These are phyloP conservation scores for Rhizopus sp. DNA, from an alignment of 371 early-diverging fungal species.

Conservation along the genomic window DNA sequence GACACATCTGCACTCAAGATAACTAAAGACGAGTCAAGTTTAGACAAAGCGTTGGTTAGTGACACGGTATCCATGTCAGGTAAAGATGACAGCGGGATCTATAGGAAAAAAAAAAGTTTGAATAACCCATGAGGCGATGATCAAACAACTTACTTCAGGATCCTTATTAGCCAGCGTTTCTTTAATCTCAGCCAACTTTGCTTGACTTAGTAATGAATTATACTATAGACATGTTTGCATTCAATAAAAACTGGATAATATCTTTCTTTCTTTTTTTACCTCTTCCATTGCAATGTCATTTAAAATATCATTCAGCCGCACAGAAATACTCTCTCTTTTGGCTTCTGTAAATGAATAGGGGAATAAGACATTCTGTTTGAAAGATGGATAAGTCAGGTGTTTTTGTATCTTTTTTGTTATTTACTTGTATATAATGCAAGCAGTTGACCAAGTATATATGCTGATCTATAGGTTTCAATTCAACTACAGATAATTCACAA, in stretches of 20 bases:
- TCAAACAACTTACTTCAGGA: slow-evolving; percentile 30
- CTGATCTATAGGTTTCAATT: slow-evolving; percentile 58
- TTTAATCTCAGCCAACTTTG: slow-evolving; percentile 44
- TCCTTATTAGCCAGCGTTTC: slow-evolving; percentile 37
- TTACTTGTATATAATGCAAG: slow-evolving; percentile 68
- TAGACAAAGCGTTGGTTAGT: slow-evolving; percentile 56
- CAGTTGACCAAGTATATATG: slow-evolving; percentile 80
- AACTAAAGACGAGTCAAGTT: slow-evolving; percentile 69
- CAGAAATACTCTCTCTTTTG: slow-evolving; percentile 31
- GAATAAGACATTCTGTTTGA: slow-evolving; percentile 20
- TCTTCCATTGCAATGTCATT: slow-evolving; percentile 43
- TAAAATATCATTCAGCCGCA: slow-evolving; percentile 32
- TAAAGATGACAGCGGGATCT: slow-evolving; percentile 64
- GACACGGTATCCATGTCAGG: slow-evolving; percentile 60
- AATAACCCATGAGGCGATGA: neutral
- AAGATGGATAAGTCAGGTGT: neutral
- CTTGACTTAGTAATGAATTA: slow-evolving; percentile 40
- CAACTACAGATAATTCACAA: slow-evolving; percentile 64
- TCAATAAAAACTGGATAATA: neutral
- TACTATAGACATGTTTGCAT: slow-evolving; percentile 18
- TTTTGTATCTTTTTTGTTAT: neutral
- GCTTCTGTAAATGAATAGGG: slow-evolving; percentile 39
- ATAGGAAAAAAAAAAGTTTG: neutral
- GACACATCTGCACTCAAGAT: slow-evolving; percentile 51
- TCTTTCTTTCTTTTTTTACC: slow-evolving; percentile 23